A percentile compares a stretch with the other conserved stretches of the same genome.
These are phyloP conservation scores for Exophiala viscosa DNA, from an alignment of 2,329 filamentous ascomycete species.

Conservation along the genomic window DNA sequence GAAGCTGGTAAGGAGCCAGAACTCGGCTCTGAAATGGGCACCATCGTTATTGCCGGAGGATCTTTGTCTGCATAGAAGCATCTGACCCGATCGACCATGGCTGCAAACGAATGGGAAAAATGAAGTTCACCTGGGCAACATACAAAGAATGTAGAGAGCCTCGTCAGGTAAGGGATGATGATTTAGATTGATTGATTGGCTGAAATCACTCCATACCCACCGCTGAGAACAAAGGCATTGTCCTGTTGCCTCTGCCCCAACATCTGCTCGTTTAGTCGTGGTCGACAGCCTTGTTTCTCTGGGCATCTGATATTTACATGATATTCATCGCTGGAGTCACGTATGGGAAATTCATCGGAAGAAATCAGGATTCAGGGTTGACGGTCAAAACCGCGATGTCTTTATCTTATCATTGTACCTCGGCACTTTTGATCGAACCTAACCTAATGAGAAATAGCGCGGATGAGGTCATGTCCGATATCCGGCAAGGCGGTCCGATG, in stretches of 20 bases:
- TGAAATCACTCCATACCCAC: no score
- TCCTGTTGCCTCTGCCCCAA: no score
- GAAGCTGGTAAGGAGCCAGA: neutral
- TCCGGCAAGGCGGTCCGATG: neutral
- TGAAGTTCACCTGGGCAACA: constrained; percentile 12
- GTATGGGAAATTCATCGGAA: no score
- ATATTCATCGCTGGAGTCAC: no score
- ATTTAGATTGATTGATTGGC: neutral
- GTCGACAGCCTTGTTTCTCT: no score
- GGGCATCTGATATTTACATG: no score
- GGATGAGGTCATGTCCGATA: neutral
- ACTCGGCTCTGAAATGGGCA: neutral
- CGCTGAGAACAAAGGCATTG: no score
- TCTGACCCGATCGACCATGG: neutral
- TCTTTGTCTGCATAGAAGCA: constrained; percentile 1
- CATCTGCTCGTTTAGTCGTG: no score
- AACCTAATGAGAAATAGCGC: neutral
- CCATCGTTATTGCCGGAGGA: neutral
- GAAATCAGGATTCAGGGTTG: no score
- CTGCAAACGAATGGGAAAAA: constrained; percentile 1
- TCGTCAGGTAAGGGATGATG: constrained; percentile 7
- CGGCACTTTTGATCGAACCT: neutral
- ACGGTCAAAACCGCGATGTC: no score
- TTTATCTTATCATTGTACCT: constrained; percentile 3
- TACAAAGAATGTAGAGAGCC: constrained; percentile 19